Evolutionary conservation across 2,329 filamentous ascomycete species (phyloP).

Genomic region (Calonectria pteridis): DNA sequence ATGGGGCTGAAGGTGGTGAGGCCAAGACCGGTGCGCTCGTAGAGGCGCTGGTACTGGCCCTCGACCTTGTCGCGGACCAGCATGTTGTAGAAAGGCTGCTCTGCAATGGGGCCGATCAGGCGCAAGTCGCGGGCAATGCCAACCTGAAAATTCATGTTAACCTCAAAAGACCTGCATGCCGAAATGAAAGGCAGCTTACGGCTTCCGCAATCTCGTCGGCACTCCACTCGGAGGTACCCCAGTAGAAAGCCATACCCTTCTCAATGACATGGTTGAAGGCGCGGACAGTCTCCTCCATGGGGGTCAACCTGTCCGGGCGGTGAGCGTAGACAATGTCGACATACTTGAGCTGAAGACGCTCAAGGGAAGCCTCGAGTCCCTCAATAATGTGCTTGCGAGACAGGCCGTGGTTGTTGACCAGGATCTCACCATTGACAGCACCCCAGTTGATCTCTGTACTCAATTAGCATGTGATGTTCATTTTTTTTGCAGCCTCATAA

Average conservation of each 20-base stretch:
- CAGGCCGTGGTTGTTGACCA: slow-evolving; percentile 75
- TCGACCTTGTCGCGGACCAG: slow-evolving; percentile 72
- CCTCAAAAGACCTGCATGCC: neutral
- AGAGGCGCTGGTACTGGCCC: slow-evolving; percentile 71
- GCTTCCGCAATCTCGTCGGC: slow-evolving; percentile 77
- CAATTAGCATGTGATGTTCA: slow-evolving; percentile 16
- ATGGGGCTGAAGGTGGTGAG: slow-evolving; percentile 74
- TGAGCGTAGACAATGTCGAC: slow-evolving; percentile 80
- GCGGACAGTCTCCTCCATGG: slow-evolving; percentile 78
- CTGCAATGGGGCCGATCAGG: slow-evolving; percentile 73
- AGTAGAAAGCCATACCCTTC: slow-evolving; percentile 77
- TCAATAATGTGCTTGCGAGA: slow-evolving; percentile 74
- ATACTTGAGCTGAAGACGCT: slow-evolving; percentile 68
- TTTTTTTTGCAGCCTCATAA: neutral
- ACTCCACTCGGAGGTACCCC: slow-evolving; percentile 73
- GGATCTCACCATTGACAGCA: slow-evolving; percentile 68
- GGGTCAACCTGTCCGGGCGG: slow-evolving; percentile 74
- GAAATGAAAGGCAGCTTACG: slow-evolving; percentile 27
- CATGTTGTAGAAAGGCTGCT: slow-evolving; percentile 78
- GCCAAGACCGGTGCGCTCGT: slow-evolving; percentile 69
- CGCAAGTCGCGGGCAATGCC: slow-evolving; percentile 69
- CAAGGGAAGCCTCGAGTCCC: slow-evolving; percentile 67
- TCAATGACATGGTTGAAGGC: slow-evolving; percentile 79
- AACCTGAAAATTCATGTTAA: slow-evolving; percentile 50
- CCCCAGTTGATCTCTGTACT: slow-evolving; percentile 73